Conservation (phyloP, 2,329 filamentous ascomycete species). For the Proliferodiscus dingleyae region DNA sequence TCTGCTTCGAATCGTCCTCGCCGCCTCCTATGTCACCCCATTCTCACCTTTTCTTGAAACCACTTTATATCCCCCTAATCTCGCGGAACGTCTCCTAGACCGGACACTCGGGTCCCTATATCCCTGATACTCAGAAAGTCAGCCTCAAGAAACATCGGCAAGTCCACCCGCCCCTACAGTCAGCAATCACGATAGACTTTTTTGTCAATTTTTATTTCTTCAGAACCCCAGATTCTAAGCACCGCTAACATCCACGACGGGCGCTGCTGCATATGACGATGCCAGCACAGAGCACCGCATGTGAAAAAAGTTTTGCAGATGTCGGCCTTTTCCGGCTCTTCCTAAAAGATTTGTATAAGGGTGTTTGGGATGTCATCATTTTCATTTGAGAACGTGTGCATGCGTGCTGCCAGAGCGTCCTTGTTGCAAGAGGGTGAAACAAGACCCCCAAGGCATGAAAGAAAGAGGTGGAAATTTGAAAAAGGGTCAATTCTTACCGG, state of each 20-base stretch:
- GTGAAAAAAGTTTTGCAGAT: conserved; percentile 6
- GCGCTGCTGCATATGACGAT: conserved; percentile 29
- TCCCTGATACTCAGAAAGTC: background rate
- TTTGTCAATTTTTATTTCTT: conserved; percentile 2
- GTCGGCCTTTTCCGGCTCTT: conserved; percentile 30
- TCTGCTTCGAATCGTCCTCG: too few species aligned
- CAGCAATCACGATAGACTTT: background rate
- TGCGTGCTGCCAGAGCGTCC: background rate
- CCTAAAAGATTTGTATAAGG: conserved; percentile 28
- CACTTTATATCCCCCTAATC: background rate
- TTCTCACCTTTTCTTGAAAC: background rate
- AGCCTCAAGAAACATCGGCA: background rate
- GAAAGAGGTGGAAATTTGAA: too few species aligned
- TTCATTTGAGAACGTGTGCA: too few species aligned
- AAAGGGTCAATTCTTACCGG: too few species aligned
- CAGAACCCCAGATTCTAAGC: conserved; percentile 30
- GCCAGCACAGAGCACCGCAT: conserved; percentile 14
- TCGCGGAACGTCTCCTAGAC: background rate
- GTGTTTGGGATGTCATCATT: conserved; percentile 30
- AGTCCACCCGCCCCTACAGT: background rate
- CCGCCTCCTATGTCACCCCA: too few species aligned
- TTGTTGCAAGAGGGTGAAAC: background rate
- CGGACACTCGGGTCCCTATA: too few species aligned
- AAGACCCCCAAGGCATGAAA: too few species aligned
- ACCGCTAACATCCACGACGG: conserved; percentile 22